phyloP scores from a whole-genome alignment of 805 yeast genomes.

The Nakazawaea wyomingensis region DNA sequence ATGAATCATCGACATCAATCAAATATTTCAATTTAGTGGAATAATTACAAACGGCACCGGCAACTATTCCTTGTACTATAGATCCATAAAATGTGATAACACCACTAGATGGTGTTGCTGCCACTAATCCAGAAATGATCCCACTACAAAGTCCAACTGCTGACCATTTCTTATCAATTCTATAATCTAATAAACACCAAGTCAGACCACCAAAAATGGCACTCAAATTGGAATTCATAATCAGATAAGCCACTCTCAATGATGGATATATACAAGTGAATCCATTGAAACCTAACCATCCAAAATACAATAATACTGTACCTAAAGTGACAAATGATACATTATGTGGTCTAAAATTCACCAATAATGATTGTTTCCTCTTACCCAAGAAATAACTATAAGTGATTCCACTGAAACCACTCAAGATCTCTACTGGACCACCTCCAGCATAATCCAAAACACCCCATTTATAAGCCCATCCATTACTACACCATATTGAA shows the following conservation, averaged over 20 bases:
- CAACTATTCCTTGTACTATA: constrained; percentile 70
- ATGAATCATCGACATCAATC: constrained; percentile 80
- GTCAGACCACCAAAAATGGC: constrained; percentile 89
- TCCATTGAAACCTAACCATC: constrained; percentile 96
- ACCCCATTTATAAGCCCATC: constrained; percentile 93
- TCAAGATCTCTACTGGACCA: constrained; percentile 90
- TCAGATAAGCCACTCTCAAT: constrained; percentile 78
- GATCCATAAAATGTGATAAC: constrained; percentile 89
- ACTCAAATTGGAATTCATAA: constrained; percentile 85
- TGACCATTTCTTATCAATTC: constrained; percentile 87
- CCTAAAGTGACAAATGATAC: constrained; percentile 89
- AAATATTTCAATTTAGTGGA: constrained; percentile 83
- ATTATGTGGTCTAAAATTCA: constrained; percentile 92
- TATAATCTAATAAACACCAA: constrained; percentile 87
- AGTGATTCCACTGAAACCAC: constrained; percentile 89
- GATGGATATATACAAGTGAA: constrained; percentile 82
- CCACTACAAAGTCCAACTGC: constrained; percentile 96
- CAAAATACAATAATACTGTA: constrained; percentile 82
- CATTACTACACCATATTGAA: constrained; percentile 92
- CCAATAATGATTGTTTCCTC: constrained; percentile 68
- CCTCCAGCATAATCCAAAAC: constrained; percentile 97
- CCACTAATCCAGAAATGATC: constrained; percentile 90
- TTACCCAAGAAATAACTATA: constrained; percentile 77
- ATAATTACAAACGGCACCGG: constrained; percentile 85
- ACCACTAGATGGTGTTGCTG: constrained; percentile 95